A percentile compares a stretch with the other conserved stretches of the same genome.
phyloP scores from a whole-genome alignment of 768 basidiomycete genomes.

The Mycena sanguinolenta region DNA sequence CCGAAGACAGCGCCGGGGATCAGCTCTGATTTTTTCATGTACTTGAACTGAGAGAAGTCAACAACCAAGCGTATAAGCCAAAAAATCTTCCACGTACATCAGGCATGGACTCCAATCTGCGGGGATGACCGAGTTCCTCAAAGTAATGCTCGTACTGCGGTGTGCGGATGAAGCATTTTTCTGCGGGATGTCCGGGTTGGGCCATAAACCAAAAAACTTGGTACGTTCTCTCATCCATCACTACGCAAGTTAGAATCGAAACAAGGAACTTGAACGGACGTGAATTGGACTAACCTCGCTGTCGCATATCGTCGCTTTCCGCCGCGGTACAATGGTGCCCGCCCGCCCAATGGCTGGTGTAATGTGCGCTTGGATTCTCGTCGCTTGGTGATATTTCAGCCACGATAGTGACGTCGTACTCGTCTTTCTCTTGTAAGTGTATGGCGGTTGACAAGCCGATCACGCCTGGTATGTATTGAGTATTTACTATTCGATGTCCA shows the following conservation, averaged over 20 bases:
- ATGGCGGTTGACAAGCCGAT: constrained; percentile 69
- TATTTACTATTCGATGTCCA: not conserved
- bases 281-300: constrained; percentile 24
- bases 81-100: constrained; percentile 39
- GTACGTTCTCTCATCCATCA: constrained; percentile 68
- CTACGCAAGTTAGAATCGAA: constrained; percentile 43
- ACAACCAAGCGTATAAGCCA: not conserved
- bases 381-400: constrained; percentile 68
- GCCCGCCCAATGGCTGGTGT: constrained; percentile 69
- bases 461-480: constrained; percentile 58
- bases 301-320: constrained; percentile 19
- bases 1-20: constrained; percentile 29
- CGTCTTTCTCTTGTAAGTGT: constrained; percentile 60
- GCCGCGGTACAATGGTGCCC: constrained; percentile 53
- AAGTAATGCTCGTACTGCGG: constrained; percentile 61
- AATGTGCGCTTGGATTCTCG: constrained; percentile 59
- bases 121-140: constrained; percentile 42
- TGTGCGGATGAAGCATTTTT: constrained; percentile 63
- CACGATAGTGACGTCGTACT: constrained; percentile 62
- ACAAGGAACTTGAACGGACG: not conserved
- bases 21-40: constrained; percentile 20
- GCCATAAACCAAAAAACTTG: constrained; percentile 67
- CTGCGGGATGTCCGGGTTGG: constrained; percentile 50
- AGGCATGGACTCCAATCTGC: constrained; percentile 53
- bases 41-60: constrained; percentile 21